These are phyloP conservation scores for Sapria himalayana DNA, from an alignment of 345 rosid species.

Conservation along the genomic window DNA sequence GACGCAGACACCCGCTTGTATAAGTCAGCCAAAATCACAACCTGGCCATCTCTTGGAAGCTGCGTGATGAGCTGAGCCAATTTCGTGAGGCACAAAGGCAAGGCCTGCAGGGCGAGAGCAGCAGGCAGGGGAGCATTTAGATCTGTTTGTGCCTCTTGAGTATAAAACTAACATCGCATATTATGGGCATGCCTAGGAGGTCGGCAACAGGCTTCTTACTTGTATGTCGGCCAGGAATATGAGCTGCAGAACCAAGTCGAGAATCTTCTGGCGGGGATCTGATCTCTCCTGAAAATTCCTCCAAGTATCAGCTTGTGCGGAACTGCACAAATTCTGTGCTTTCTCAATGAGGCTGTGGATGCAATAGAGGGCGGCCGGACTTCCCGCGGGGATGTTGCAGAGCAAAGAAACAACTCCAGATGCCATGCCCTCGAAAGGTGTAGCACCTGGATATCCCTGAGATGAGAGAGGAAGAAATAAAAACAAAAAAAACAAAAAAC, in stretches of 20 bases:
- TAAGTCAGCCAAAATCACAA: constrained; percentile 58
- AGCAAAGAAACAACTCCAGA: constrained; percentile 70
- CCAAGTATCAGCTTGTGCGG: constrained; percentile 21
- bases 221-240: constrained; percentile 72
- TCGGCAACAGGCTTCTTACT: constrained; percentile 18
- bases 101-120: constrained; percentile 10
- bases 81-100: constrained; percentile 66
- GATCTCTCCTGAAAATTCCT: constrained; percentile 39
- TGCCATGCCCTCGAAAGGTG: constrained; percentile 96
- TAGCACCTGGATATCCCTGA: constrained; percentile 62
- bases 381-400: constrained; percentile 79
- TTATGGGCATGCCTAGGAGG: too few species aligned
- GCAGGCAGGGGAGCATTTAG: too few species aligned
- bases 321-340: constrained; percentile 25
- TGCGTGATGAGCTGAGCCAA: constrained; percentile 40
- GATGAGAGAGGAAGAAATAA: too few species aligned
- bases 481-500: too few species aligned
- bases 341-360: constrained; percentile 60
- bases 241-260: constrained; percentile 62
- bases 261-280: constrained; percentile 36
- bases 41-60: constrained; percentile 64
- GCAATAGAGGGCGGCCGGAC: constrained; percentile 66
- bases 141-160: too few species aligned
- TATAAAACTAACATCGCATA: too few species aligned
- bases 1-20: constrained; percentile 65